A percentile compares a stretch with the other conserved stretches of the same genome.
Evolutionary conservation across 768 basidiomycete species (phyloP).

Genomic region (Termitomyces sp.): DNA sequence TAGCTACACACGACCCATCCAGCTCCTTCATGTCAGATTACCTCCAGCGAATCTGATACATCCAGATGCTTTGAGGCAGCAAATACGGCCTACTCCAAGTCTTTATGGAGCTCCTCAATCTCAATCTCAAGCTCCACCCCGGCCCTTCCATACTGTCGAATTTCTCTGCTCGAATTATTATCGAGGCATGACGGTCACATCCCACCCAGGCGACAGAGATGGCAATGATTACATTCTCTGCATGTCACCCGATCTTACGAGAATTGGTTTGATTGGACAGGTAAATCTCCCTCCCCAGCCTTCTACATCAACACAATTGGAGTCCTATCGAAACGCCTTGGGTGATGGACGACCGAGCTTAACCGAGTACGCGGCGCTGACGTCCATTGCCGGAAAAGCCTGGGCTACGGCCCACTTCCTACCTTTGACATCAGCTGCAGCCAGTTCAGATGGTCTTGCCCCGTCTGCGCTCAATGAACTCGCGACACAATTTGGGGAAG

Average conservation of each 20-base stretch:
- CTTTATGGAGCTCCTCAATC: slow-evolving; percentile 46
- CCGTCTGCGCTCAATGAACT: slow-evolving; percentile 73
- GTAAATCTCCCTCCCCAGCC: slow-evolving; percentile 44
- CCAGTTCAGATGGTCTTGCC: slow-evolving; percentile 34
- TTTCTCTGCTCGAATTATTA: slow-evolving; percentile 62
- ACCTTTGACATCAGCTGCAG: slow-evolving; percentile 21
- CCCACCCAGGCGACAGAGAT: slow-evolving; percentile 72
- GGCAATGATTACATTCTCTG: slow-evolving; percentile 74
- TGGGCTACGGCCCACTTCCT: slow-evolving; percentile 74
- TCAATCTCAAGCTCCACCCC: slow-evolving; percentile 38
- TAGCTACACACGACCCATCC: slow-evolving; percentile 38
- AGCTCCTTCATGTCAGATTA: slow-evolving; percentile 74
- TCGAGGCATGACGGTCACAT: slow-evolving; percentile 61
- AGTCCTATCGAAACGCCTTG: slow-evolving; percentile 30
- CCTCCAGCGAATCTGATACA: slow-evolving; percentile 74
- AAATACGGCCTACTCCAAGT: slow-evolving; percentile 38
- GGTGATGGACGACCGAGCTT: slow-evolving; percentile 51
- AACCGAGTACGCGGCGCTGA: slow-evolving; percentile 70
- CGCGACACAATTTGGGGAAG: slow-evolving; percentile 73
- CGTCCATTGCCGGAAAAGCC: slow-evolving; percentile 78
- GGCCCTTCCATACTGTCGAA: slow-evolving; percentile 53
- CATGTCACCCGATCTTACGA: slow-evolving; percentile 68
- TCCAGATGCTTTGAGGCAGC: slow-evolving; percentile 61
- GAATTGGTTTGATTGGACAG: slow-evolving; percentile 66
- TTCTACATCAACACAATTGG: slow-evolving; percentile 19